A percentile compares a stretch with the other conserved stretches of the same genome.
phyloP scores from a whole-genome alignment of 2,329 filamentous ascomycete species.

The Fusarium longipes region DNA sequence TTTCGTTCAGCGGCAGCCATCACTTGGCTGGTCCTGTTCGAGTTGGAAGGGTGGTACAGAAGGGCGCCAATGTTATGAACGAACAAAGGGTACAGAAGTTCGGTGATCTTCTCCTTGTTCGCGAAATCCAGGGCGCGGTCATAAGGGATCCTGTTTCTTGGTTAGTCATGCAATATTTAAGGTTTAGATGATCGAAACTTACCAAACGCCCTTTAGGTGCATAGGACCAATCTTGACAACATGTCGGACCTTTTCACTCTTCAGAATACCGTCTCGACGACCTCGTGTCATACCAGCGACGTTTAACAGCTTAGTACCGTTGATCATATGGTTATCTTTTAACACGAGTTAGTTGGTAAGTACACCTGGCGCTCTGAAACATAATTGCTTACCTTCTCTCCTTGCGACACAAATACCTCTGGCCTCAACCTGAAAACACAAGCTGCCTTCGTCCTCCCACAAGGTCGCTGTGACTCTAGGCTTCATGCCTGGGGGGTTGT shows the following conservation, averaged over 20 bases:
- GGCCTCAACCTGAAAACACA: constrained; percentile 98
- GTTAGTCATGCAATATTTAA: constrained; percentile 40
- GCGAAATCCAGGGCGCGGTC: constrained; percentile 98
- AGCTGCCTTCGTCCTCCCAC: constrained; percentile 97
- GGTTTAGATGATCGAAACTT: constrained; percentile 54
- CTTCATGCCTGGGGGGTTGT: constrained; percentile 93
- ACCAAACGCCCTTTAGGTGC: constrained; percentile 98
- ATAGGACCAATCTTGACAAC: constrained; percentile 99
- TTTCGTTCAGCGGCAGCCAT: constrained; percentile 86
- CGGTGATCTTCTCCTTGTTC: constrained; percentile 99
- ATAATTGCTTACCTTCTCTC: constrained; percentile 76
- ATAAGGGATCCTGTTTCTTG: constrained; percentile 84
- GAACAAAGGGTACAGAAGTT: constrained; percentile 93
- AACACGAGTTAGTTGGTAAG: neutral
- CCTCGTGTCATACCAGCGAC: constrained; percentile 98
- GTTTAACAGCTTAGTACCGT: constrained; percentile 95
- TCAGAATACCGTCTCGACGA: constrained; percentile 92
- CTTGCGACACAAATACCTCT: constrained; percentile 95
- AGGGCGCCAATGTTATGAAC: constrained; percentile 96
- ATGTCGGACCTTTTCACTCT: constrained; percentile 96
- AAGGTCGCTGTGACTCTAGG: constrained; percentile 94
- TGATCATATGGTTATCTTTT: constrained; percentile 98
- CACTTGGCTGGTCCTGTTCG: constrained; percentile 82
- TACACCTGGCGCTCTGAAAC: neutral
- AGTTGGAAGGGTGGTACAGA: constrained; percentile 92